These are phyloP conservation scores for Blastobotrys ciferrii DNA, from an alignment of 1,139 yeast genomes.

Conservation along the genomic window DNA sequence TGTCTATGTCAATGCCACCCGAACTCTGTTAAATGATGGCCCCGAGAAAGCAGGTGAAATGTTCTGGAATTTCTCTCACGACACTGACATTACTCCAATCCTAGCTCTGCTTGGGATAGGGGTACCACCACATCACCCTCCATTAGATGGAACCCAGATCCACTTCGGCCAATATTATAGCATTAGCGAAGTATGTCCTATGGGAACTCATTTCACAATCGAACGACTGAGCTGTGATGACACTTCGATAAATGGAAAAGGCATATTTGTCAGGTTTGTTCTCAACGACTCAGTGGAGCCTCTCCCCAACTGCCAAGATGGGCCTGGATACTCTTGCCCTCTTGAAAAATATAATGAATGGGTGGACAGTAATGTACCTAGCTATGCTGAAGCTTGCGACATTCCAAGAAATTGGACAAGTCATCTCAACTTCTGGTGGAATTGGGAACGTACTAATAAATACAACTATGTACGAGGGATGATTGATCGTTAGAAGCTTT, in stretches of 20 bases:
- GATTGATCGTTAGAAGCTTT: constrained; percentile 12
- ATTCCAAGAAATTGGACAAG: constrained; percentile 30
- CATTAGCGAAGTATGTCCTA: constrained; percentile 46
- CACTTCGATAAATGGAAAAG: constrained; percentile 43
- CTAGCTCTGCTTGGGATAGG: constrained; percentile 48
- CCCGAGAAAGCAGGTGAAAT: constrained; percentile 27
- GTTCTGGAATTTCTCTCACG: constrained; percentile 50
- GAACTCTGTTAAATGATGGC: constrained; percentile 43
- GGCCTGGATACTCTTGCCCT: constrained; percentile 45
- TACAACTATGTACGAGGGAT: constrained; percentile 23
- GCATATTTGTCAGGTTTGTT: constrained; percentile 46
- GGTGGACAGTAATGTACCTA: constrained; percentile 21
- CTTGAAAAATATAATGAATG: constrained; percentile 37
- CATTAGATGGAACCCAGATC: constrained; percentile 38
- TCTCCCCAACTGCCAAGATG: constrained; percentile 44
- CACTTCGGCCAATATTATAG: constrained; percentile 34
- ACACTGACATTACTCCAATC: constrained; percentile 48
- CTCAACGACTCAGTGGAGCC: constrained; percentile 60
- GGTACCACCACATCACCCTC: constrained; percentile 9
- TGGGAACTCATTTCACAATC: constrained; percentile 50
- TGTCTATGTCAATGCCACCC: constrained; percentile 49
- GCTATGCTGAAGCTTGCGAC: constrained; percentile 28
- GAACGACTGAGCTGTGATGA: constrained; percentile 47
- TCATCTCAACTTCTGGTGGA: constrained; percentile 34
- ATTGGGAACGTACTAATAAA: constrained; percentile 31